phyloP scores from a whole-genome alignment of 192 early-diverging fungal genomes.

The Backusella tuberculispora region DNA sequence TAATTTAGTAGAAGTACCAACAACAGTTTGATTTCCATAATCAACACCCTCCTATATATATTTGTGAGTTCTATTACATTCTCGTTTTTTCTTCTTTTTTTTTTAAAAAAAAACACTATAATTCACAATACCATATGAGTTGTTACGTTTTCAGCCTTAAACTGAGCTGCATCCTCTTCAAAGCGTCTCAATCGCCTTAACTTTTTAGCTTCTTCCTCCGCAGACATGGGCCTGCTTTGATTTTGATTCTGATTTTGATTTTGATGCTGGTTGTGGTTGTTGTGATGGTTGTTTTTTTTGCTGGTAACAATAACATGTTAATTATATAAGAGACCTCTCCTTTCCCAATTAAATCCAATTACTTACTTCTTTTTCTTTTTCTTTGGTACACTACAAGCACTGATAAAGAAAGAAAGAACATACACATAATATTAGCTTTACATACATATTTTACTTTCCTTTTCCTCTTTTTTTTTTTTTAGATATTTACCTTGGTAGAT shows the following conservation, averaged over 20 bases:
- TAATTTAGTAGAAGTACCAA: constrained; percentile 82
- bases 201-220: constrained; percentile 43
- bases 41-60: constrained; percentile 66
- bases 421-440: not conserved
- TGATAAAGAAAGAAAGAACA: too few species aligned
- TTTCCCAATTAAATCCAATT: not conserved
- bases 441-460: not conserved
- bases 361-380: constrained; percentile 24
- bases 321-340: not conserved
- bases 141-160: constrained; percentile 5
- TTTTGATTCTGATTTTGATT: not conserved
- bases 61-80: constrained; percentile 6
- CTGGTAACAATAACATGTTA: not conserved
- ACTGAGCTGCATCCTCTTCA: constrained; percentile 29
- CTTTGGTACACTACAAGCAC: constrained; percentile 2
- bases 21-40: constrained; percentile 84
- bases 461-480: not conserved
- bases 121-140: not conserved
- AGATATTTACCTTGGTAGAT: constrained; percentile 58
- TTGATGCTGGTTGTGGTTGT: not conserved
- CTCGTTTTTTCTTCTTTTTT: not conserved
- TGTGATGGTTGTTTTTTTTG: constrained; percentile 20
- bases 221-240: not conserved
- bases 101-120: too few species aligned
- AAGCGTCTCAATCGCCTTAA: constrained; percentile 42